phyloP scores from a whole-genome alignment of 2,329 filamentous ascomycete genomes.

The Pseudocercospora ulei region DNA sequence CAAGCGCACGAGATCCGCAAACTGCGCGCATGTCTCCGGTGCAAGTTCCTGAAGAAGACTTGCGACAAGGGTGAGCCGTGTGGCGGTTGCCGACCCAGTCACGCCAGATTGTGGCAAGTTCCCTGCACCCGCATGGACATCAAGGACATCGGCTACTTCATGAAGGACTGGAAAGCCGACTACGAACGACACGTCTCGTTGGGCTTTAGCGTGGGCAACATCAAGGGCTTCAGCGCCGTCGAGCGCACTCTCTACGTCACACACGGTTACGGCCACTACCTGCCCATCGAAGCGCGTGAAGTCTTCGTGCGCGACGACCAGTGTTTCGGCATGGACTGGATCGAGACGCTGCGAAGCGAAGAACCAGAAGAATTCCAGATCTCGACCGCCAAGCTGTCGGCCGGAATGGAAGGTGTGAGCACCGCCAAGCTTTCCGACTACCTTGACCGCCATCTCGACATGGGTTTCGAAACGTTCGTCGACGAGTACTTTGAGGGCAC shows the following conservation, averaged over 20 bases:
- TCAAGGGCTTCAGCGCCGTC: slow-evolving; percentile 66
- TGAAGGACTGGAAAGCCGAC: slow-evolving; percentile 98
- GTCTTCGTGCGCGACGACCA: slow-evolving; percentile 85
- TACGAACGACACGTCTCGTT: slow-evolving; percentile 82
- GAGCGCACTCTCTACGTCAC: slow-evolving; percentile 77
- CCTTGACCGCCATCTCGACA: slow-evolving; percentile 87
- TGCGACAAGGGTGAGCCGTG: slow-evolving; percentile 97
- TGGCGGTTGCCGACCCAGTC: slow-evolving; percentile 86
- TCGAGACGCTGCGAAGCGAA: slow-evolving; percentile 63
- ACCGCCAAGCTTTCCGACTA: slow-evolving; percentile 76
- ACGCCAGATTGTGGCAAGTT: slow-evolving; percentile 92
- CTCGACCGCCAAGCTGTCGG: slow-evolving; percentile 77
- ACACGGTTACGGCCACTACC: slow-evolving; percentile 85
- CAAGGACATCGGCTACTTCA: slow-evolving; percentile 96
- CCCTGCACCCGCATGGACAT: slow-evolving; percentile 97
- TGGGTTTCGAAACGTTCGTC: slow-evolving; percentile 83
- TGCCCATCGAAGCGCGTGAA: slow-evolving; percentile 87
- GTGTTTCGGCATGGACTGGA: slow-evolving; percentile 90
- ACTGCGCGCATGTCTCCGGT: slow-evolving; percentile 81
- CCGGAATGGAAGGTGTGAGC: slow-evolving; percentile 79
- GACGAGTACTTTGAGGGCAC: slow-evolving; percentile 95
- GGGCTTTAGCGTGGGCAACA: slow-evolving; percentile 85
- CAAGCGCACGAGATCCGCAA: slow-evolving; percentile 96
- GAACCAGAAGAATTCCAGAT: slow-evolving; percentile 68
- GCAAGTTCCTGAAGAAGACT: slow-evolving; percentile 98